Conservation (phyloP, 805 yeast species). For the Lipomyces kockii region DNA sequence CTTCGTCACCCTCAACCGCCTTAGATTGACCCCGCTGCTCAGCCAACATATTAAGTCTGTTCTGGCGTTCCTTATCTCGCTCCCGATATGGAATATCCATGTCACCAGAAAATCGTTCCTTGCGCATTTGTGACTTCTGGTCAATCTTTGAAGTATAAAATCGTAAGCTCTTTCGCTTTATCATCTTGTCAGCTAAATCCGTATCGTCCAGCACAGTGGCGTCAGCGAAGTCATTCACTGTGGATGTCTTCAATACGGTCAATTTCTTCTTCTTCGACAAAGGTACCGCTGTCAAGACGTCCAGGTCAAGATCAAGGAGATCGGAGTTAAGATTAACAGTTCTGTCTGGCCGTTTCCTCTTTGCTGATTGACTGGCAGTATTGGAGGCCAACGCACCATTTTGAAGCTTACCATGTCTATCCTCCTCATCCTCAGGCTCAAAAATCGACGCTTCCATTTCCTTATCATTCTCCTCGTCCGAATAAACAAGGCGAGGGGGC, state of each 20-base stretch:
- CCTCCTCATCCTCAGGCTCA: constrained; percentile 15
- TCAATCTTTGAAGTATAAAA: constrained; percentile 97
- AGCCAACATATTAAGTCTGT: constrained; percentile 85
- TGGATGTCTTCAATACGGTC: constrained; percentile 38
- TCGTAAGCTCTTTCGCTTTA: constrained; percentile 79
- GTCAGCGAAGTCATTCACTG: constrained; percentile 66
- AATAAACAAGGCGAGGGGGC: constrained; percentile 16
- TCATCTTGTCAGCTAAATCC: constrained; percentile 83
- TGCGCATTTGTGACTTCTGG: constrained; percentile 66
- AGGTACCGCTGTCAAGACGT: constrained; percentile 56
- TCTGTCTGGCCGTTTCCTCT: constrained; percentile 34
- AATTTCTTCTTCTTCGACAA: constrained; percentile 50
- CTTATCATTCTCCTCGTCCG: constrained; percentile 41
- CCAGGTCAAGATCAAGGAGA: constrained; percentile 54
- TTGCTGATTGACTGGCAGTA: constrained; percentile 11
- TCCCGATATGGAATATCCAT: constrained; percentile 90
- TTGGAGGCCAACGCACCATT: neutral
- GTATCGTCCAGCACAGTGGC: constrained; percentile 69
- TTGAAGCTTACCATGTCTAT: neutral
- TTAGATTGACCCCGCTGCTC: constrained; percentile 72
- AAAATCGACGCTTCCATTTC: constrained; percentile 29
- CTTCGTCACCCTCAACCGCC: constrained; percentile 48
- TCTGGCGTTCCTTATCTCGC: constrained; percentile 87
- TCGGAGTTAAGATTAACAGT: constrained; percentile 33
- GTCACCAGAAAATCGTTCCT: constrained; percentile 74